phyloP scores from a whole-genome alignment of 257 asterid genomes.

The Fraxinus excelsior region DNA sequence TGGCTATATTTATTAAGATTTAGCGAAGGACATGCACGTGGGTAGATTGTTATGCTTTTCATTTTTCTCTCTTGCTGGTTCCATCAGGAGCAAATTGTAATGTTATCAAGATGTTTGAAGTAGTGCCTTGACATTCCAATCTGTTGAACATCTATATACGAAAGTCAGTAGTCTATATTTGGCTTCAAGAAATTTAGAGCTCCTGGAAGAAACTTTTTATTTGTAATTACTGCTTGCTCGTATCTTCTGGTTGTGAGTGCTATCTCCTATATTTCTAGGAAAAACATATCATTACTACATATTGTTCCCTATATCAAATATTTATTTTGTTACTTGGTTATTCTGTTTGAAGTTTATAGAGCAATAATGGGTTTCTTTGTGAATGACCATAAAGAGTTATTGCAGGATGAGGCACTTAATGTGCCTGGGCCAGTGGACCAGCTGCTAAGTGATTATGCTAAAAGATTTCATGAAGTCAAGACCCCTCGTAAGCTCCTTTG shows the following conservation, averaged over 20 bases:
- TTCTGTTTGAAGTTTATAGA: conserved; percentile 18
- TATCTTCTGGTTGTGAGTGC: background rate
- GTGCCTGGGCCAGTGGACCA: conserved; percentile 73
- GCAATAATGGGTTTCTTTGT: conserved; percentile 19
- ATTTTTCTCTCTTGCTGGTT: background rate
- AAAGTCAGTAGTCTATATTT: background rate
- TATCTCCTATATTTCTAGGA: background rate
- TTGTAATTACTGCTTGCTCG: background rate
- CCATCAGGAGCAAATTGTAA: background rate
- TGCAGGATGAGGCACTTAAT: conserved; percentile 80
- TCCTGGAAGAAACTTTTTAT: background rate
- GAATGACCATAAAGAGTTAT: conserved; percentile 23
- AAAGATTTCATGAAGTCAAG: conserved; percentile 78
- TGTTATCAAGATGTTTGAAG: background rate
- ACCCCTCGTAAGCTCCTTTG: conserved; percentile 95
- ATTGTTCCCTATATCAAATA: background rate
- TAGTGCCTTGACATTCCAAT: background rate
- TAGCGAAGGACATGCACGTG: background rate
- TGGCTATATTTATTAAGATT: background rate
- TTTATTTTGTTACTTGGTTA: background rate
- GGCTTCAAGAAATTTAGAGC: background rate
- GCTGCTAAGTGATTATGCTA: conserved; percentile 81
- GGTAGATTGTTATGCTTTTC: background rate
- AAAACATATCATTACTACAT: background rate
- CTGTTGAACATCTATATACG: background rate